Evolutionary conservation across 1,284 basidiomycete genomes (phyloP).

Genomic region (Ceratobasidium theobromae): DNA sequence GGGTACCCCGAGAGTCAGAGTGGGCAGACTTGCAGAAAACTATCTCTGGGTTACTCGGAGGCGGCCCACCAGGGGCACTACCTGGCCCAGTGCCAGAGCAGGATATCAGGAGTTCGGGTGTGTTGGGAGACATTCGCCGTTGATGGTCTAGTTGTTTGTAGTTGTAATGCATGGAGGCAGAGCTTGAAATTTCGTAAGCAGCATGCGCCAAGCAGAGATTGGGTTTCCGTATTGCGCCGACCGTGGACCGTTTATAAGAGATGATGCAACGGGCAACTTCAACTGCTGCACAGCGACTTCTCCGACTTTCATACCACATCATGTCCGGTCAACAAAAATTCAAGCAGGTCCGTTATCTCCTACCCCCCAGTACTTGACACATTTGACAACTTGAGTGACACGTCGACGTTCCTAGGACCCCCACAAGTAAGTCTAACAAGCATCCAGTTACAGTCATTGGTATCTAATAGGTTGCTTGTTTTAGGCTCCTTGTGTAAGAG

Average conservation of each 20-base stretch:
- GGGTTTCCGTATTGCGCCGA: background rate
- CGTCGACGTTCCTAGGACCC: slow-evolving; percentile 49
- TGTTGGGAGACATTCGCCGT: slow-evolving; percentile 5
- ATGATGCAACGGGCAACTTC: slow-evolving; percentile 26
- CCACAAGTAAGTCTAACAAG: slow-evolving; percentile 60
- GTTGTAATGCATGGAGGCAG: slow-evolving; percentile 8
- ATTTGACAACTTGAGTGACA: background rate
- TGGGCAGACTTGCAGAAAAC: slow-evolving; percentile 89
- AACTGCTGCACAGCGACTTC: slow-evolving; percentile 19
- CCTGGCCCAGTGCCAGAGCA: background rate
- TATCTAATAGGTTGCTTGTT: background rate
- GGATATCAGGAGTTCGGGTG: background rate
- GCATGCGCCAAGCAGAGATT: background rate
- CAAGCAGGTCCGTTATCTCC: slow-evolving; percentile 41
- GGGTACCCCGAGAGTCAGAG: slow-evolving; percentile 78
- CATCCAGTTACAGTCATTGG: background rate
- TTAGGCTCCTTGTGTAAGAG: slow-evolving; percentile 69
- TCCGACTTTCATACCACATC: slow-evolving; percentile 26
- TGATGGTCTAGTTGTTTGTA: background rate
- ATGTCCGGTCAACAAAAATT: slow-evolving; percentile 35
- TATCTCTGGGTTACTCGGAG: slow-evolving; percentile 55
- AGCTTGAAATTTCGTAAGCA: slow-evolving; percentile 2
- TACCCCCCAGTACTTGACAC: background rate
- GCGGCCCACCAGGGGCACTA: slow-evolving; percentile 15
- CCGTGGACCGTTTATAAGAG: slow-evolving; percentile 11